Base-by-base conservation (phyloP, 2,329 filamentous ascomycete species). In the Cyclaneusma minus region DNA sequence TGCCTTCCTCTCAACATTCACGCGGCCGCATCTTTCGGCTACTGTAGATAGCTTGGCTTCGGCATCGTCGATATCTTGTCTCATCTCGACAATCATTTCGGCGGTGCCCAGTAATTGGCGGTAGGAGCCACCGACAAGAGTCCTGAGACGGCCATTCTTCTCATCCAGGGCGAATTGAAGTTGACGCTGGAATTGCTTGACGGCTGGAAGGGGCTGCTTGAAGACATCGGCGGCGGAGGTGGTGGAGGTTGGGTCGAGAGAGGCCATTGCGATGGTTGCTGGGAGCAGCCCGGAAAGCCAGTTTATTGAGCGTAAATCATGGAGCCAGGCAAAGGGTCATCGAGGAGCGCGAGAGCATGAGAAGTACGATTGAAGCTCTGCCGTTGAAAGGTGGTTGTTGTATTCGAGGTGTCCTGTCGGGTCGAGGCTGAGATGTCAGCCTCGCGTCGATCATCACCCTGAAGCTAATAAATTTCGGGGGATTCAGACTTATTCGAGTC, bases 61-160 rank as follows among this genome's bases (percentile, higher is more conserved):
- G 10, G 83, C 76, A 8, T 60, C 56, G 33, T 75, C 67, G 55
- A 89, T 87, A 45, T 87, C 73, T 20, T 53, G 54, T 38, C 82
- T 78, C 82, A 95, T 93, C 33, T 74, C 67, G 29, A 94, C 78
- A 38, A 95, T 95, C n/a, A 75, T 75, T 53, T 94, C 85, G 29
- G 87, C 87, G 0, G 87, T 94, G 27, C 81, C 81, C 14, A 95
- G 70, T 6, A 95, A 70, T 42, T 89, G 82, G 39, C 87, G 79
- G 52, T 95, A 95, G 43, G 66, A 72, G 31, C 56, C 61, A 37
- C 70, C 70, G 34, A 76, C 70, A 45, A 72, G 65, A 11, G 62
- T 70, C 39, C 70, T 68, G 42, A 76, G 56, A 16, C 68, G 68
- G 25, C 56, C 56, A 17, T 67, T 60, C 41, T 72, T 72, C 45